These are phyloP conservation scores for Podila verticillata DNA, from an alignment of 192 early-diverging fungal species.

Conservation along the genomic window DNA sequence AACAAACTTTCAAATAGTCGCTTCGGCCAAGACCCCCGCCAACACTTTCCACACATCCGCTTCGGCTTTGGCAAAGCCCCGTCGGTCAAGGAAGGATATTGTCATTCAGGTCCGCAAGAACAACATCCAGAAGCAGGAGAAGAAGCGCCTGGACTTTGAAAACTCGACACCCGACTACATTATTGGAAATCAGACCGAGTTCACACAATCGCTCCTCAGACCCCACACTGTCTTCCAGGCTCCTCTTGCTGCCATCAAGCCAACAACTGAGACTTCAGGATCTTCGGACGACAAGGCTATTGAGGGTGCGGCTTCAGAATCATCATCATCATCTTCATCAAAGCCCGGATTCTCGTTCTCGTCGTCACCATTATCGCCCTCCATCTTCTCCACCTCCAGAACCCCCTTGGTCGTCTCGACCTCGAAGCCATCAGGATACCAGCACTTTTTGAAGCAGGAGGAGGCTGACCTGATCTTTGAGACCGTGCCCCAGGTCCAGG, in stretches of 20 bases:
- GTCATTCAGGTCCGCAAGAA: constrained; percentile 47
- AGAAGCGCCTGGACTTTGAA: constrained; percentile 40
- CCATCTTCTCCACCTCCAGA: constrained; percentile 38
- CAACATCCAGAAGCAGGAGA: constrained; percentile 44
- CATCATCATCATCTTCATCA: constrained; percentile 20
- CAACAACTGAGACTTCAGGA: constrained; percentile 5
- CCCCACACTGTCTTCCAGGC: constrained; percentile 43
- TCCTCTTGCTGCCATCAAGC: constrained; percentile 40
- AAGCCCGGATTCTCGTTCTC: constrained; percentile 7
- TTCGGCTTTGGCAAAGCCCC: constrained; percentile 31
- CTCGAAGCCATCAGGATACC: constrained; percentile 54
- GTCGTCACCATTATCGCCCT: constrained; percentile 11
- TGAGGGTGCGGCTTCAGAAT: neutral
- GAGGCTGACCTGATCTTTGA: constrained; percentile 62
- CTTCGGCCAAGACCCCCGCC: constrained; percentile 29
- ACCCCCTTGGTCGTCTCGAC: constrained; percentile 39
- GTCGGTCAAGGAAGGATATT: constrained; percentile 46
- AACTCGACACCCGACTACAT: constrained; percentile 44
- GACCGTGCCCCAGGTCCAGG: constrained; percentile 49
- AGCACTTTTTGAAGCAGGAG: constrained; percentile 58
- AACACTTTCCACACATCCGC: constrained; percentile 43
- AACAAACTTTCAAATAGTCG: constrained; percentile 18
- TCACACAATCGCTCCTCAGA: constrained; percentile 46
- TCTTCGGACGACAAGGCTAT: neutral
- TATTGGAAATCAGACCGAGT: constrained; percentile 49